Percentiles rank a stretch among this genome's conserved stretches.
These are phyloP conservation scores for Blastocystis sp. DNA, from an alignment of 352 stramenopile genomes.

Conservation along the genomic window DNA sequence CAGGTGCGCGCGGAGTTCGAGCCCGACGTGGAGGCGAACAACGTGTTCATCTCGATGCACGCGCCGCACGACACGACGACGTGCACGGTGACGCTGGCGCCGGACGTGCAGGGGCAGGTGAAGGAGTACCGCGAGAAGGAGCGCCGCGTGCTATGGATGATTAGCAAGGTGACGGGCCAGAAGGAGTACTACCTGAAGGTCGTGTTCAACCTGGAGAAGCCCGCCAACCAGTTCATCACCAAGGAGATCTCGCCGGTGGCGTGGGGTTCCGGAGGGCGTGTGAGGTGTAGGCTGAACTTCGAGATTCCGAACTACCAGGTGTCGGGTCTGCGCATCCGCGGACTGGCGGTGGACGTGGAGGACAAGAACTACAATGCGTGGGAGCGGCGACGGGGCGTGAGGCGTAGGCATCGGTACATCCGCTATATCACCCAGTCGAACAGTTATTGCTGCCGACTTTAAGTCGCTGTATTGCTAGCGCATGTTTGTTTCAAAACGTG, in stretches of 20 bases:
- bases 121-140: constrained; percentile 91
- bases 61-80: constrained; percentile 60
- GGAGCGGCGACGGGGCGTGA: too few species aligned
- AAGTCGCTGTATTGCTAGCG: constrained; percentile 70
- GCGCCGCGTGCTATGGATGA: constrained; percentile 89
- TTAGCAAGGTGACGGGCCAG: constrained; percentile 85
- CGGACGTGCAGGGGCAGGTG: constrained; percentile 75
- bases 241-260: constrained; percentile 52
- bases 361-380: too few species aligned
- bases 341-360: too few species aligned
- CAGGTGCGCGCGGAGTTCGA: constrained; percentile 75
- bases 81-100: constrained; percentile 70
- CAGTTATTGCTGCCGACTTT: constrained; percentile 93
- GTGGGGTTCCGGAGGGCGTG: neutral
- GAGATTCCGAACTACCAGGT: constrained; percentile 99
- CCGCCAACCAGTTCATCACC: constrained; percentile 33
- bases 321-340: constrained; percentile 80
- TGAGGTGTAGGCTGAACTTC: constrained; percentile 85
- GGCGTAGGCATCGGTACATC: constrained; percentile 82
- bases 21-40: constrained; percentile 65
- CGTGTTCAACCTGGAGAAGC: constrained; percentile 74
- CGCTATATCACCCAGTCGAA: constrained; percentile 96
- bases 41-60: constrained; percentile 70
- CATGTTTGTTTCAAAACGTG: constrained; percentile 18
- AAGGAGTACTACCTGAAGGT: too few species aligned